Base-by-base conservation (phyloP, 805 yeast genomes). In the Wickerhamomyces ciferrii region DNA sequence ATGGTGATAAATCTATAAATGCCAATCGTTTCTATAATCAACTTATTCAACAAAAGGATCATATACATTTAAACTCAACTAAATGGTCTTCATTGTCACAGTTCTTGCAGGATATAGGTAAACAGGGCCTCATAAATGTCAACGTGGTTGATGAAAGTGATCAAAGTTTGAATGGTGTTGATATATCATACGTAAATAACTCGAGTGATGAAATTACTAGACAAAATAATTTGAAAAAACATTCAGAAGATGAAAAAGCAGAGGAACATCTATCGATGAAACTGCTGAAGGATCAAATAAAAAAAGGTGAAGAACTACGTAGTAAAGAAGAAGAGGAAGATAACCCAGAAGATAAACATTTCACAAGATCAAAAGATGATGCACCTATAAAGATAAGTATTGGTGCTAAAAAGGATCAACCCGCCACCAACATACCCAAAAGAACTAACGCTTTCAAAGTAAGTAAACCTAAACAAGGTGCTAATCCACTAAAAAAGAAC, bases 1-100 rank as follows among this genome's bases (percentile, higher is more conserved):
- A 92, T 62, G 96, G 97, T 5, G 87, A 87, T 43, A 90, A 89
- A 62, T 67, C 70, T 48, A 75, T 91, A 39, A 83, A 82, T 47
- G 92, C 90, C 3, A 94, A 94, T 67, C 76, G 81, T 59, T 89
- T 88, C 58, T 94, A 94, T 68, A 96, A 91, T 59, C 97, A 91
- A 60, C 84, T 84, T 59, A 92, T 94, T 47, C 75, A 77, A 49
- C 87, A 92, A 61, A 79, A 79, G 56, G 79, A 87, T 47, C 98
- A 94, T 63, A 70, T 90, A 11, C 99, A 92, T 63, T 79, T 94
- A 84, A 90, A 89, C 55, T 82, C 97, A 2, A 94, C 99, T 0
- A 73, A 73, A 48, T 94, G 95, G 88, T 63, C 74, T 3, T 76
- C 85, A 2, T 65, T 94, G 41, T 76, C 89, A 0, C 75, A 78